phyloP scores from a whole-genome alignment of 495 filamentous ascomycete genomes.

The Tuber umbilicatum region DNA sequence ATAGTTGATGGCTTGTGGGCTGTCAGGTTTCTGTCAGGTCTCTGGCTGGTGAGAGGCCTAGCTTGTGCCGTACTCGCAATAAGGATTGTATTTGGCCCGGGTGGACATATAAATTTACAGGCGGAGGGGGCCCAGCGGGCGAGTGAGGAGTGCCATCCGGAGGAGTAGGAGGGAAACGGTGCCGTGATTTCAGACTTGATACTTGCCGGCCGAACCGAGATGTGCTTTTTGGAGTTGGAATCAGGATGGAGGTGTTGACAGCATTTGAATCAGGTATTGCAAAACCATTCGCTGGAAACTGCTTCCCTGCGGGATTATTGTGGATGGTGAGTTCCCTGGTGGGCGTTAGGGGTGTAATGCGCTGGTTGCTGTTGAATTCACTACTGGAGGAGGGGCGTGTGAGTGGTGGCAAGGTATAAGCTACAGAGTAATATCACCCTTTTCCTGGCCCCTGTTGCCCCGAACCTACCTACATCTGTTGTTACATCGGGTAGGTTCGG shows the following conservation, averaged over 20 bases:
- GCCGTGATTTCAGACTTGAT: background rate
- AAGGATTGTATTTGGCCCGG: background rate
- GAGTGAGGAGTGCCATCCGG: background rate
- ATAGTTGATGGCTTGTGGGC: background rate
- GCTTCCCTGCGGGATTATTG: background rate
- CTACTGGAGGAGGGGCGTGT: no score
- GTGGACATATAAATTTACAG: background rate
- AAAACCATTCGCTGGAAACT: background rate
- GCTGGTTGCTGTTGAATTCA: no score
- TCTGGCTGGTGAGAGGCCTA: background rate
- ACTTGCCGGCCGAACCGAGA: background rate
- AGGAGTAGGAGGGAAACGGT: background rate
- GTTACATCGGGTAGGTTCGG: no score
- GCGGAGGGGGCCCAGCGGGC: background rate
- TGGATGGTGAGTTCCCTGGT: no score
- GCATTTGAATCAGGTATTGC: background rate
- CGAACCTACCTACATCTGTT: no score
- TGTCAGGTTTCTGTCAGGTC: no score
- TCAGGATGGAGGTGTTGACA: background rate
- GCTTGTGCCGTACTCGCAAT: background rate
- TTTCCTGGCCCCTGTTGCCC: no score
- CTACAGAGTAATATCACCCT: no score
- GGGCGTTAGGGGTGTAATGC: no score
- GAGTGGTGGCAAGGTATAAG: no score
- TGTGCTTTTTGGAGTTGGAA: background rate